phyloP scores from a whole-genome alignment of 805 yeast species.

The Starmera quercuum region DNA sequence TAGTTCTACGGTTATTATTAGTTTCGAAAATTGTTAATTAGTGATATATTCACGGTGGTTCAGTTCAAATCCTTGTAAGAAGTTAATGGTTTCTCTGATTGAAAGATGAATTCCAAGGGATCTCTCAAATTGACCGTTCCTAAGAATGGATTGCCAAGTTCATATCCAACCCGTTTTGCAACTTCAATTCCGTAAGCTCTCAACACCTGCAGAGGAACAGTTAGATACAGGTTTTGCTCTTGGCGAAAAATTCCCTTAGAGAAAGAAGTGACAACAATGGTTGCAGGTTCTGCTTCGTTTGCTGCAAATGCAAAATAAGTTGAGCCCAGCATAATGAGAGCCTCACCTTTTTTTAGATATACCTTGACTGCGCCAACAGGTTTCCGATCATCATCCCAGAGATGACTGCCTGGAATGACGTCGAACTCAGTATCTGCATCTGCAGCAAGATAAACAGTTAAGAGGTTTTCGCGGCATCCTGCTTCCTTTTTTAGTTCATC shows the following conservation, averaged over 20 bases:
- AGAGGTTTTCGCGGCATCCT: not conserved
- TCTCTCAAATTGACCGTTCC: not conserved
- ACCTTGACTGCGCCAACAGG: not conserved
- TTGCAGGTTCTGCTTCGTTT: not conserved
- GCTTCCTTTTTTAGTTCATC: not conserved
- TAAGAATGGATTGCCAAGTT: not conserved
- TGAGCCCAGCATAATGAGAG: not conserved
- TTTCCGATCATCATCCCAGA: not conserved
- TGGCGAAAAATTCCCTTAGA: not conserved
- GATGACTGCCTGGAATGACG: not conserved
- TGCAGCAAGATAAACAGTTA: not conserved
- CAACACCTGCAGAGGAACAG: not conserved
- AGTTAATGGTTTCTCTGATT: not conserved
- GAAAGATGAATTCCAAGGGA: not conserved
- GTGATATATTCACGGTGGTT: too few relatives aligned
- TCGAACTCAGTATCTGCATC: not conserved
- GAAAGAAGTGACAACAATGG: not conserved
- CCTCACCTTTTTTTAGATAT: not conserved
- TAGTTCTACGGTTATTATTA: too few relatives aligned
- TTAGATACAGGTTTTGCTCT: not conserved
- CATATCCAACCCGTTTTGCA: not conserved
- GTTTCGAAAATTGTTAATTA: too few relatives aligned
- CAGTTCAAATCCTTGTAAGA: not conserved
- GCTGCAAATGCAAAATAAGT: not conserved
- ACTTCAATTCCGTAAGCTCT: not conserved